phyloP scores from a whole-genome alignment of 148 eudicot genomes.

The Vaccinium macrocarpon region DNA sequence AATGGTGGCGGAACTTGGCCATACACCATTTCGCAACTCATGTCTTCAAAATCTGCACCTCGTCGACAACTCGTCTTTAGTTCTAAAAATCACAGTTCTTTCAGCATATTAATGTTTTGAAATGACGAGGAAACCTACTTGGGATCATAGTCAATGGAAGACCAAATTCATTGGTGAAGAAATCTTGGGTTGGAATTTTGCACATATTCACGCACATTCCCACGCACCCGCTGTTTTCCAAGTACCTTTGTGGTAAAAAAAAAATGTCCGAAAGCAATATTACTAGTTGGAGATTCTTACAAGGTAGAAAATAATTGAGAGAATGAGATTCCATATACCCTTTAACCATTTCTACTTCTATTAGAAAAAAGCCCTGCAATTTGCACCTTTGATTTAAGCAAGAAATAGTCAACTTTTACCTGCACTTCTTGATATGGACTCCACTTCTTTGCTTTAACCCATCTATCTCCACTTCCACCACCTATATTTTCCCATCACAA shows the following conservation, averaged over 20 bases:
- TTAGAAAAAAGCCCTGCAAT: not conserved
- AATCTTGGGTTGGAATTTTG: slow-evolving; percentile 95
- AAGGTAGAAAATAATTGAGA: not conserved
- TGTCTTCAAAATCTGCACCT: slow-evolving; percentile 85
- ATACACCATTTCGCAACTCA: slow-evolving; percentile 96
- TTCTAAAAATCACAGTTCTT: not conserved
- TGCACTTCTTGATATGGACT: slow-evolving; percentile 89
- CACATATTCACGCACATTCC: slow-evolving; percentile 99
- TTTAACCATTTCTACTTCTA: no score
- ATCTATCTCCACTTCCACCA: slow-evolving; percentile 75
- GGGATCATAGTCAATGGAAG: slow-evolving; percentile 96
- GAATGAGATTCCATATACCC: not conserved
- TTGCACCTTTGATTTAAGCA: not conserved
- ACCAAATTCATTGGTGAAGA: slow-evolving; percentile 95
- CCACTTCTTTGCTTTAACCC: slow-evolving; percentile 91
- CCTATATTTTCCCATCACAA: slow-evolving; percentile 38
- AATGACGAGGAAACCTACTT: slow-evolving; percentile 40
- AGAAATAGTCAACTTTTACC: slow-evolving; percentile 32
- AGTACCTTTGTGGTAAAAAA: slow-evolving; percentile 44
- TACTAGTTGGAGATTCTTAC: not conserved
- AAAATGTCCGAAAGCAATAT: not conserved
- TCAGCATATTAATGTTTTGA: not conserved
- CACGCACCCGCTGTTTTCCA: slow-evolving; percentile 94
- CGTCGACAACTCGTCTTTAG: not conserved
- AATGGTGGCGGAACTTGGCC: slow-evolving; percentile 87